Evolutionary conservation across 2,329 filamentous ascomycete genomes (phyloP).

Genomic region (Claviceps fusiformis): DNA sequence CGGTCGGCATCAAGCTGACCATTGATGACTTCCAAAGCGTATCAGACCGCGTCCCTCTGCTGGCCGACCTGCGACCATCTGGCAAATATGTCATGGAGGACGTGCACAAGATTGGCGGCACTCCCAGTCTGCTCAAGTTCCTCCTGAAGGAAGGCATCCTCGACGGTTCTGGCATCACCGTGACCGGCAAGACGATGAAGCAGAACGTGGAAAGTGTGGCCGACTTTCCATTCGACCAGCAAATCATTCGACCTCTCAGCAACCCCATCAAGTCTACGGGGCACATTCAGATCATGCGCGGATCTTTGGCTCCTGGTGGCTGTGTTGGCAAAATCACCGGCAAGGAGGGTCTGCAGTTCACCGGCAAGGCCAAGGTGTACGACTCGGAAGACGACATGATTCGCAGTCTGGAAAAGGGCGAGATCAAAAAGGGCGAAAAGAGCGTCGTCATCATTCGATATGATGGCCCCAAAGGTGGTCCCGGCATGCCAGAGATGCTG

Average conservation of each 20-base stretch:
- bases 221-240: conserved; percentile 61
- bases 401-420: conserved; percentile 58
- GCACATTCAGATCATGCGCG: conserved; percentile 78
- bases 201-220: conserved; percentile 70
- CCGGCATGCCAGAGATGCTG: conserved; percentile 90
- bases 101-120: conserved; percentile 74
- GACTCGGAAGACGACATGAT: conserved; percentile 75
- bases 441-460: conserved; percentile 85
- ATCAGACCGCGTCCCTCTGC: conserved; percentile 64
- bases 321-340: conserved; percentile 90
- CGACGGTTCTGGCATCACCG: conserved; percentile 65
- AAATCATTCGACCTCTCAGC: conserved; percentile 65
- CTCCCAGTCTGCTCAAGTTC: conserved; percentile 76
- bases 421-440: conserved; percentile 75
- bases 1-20: conserved; percentile 67
- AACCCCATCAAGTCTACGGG: conserved; percentile 81
- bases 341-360: conserved; percentile 78
- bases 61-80: conserved; percentile 73
- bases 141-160: conserved; percentile 72
- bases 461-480: conserved; percentile 84
- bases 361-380: conserved; percentile 69
- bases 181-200: conserved; percentile 80
- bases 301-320: conserved; percentile 72
- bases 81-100: conserved; percentile 82
- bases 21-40: conserved; percentile 80